Conservation (phyloP, 1,139 yeast species). For the Geotrichum bryndzae region DNA sequence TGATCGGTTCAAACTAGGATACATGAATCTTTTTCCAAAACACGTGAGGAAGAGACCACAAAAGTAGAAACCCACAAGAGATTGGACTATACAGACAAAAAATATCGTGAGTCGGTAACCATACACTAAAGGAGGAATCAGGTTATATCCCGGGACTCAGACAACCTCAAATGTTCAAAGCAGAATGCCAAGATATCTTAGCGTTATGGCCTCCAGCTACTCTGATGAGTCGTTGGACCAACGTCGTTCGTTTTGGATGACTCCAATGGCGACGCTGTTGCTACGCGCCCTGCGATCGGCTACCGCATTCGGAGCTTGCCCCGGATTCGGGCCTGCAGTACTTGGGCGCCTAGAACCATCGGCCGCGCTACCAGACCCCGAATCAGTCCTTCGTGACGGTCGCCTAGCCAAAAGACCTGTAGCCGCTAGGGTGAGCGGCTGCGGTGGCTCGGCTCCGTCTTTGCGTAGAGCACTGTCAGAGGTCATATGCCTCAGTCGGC, state of each 20-base stretch:
- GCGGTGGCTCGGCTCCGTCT: neutral
- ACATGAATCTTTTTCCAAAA: no score
- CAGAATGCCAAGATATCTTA: no score
- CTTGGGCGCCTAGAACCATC: neutral
- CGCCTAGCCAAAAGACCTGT: neutral
- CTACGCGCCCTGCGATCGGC: conserved; percentile 1
- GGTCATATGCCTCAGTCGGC: neutral
- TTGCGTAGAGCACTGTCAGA: neutral
- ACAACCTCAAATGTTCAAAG: no score
- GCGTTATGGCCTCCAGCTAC: no score
- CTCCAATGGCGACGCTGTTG: conserved; percentile 7
- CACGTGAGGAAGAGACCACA: no score
- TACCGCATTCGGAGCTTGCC: neutral
- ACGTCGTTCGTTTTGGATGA: neutral
- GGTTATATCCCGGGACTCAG: no score
- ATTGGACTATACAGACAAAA: no score
- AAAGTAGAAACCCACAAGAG: no score
- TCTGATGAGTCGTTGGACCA: neutral
- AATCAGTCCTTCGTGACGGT: neutral
- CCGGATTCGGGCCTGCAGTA: neutral
- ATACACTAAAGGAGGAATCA: no score
- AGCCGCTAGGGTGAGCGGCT: neutral
- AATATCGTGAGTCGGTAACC: no score
- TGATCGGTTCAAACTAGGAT: no score
- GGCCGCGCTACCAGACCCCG: neutral